Base-by-base conservation (phyloP, 208 protist species). In the Phytomonas sp. region DNA sequence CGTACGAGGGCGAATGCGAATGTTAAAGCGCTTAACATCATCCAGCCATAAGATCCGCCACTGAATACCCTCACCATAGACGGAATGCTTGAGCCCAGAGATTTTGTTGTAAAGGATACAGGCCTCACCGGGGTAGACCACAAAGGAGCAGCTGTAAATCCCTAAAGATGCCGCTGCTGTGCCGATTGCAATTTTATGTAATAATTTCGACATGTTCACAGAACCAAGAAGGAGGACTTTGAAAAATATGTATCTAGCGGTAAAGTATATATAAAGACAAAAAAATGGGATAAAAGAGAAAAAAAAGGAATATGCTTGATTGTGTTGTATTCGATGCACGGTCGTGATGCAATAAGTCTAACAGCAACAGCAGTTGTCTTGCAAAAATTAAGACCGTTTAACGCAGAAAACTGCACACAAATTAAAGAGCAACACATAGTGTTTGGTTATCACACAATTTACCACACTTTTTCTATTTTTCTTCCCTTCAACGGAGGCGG, bases 1-100 rank as follows among this genome's bases (percentile, higher is more conserved):
- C 20, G 84, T 86, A 66, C 90, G 88, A 6, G 95, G 93, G 33
- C 90, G 88, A 26, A 96, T 82, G 62, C 98, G 89, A 9, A 99
- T 88, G 83, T 99, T 97, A 81, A 98, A 99, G 56, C 98, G 85
- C 77, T 98, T 93, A 32, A 98, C 95, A 51, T 95, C 92, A 64
- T 99, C 95, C 23, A 99, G 68, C 72, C 89, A 97, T 1, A 98
- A 82, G 64, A 99, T 88, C 33, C 90, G 87, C 36, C 66, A 85
- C 67, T 97, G 94, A 34, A 97, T 72, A 13, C 94, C 94, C 74
- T 97, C 94, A n/a, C 79, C 77, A 73, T 96, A 96, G 26, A 96
- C 91, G 17, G 89, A 83, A 62, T 85, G 80, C 79, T 94, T 93
- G 17, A 97, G 78, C 8, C 94, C 94, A 37, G 69, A 86, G 31